Evolutionary conservation across 1,284 basidiomycete species (phyloP).

Genomic region (Ustilago xerochloae): DNA sequence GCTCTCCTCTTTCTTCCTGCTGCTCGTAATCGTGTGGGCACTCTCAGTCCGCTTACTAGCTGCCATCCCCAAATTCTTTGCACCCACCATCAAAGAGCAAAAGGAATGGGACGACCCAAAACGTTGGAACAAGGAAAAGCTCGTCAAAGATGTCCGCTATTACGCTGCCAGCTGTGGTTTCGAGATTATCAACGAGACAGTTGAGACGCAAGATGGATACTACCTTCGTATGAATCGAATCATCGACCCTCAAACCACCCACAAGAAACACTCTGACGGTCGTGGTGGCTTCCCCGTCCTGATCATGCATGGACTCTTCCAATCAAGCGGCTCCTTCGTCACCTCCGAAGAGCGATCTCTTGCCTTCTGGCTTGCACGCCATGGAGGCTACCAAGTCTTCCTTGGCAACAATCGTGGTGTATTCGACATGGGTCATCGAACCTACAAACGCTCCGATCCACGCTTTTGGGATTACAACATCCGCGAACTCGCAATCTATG

Average conservation of each 20-base stretch:
- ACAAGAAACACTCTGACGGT: slow-evolving; percentile 69
- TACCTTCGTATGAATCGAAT: slow-evolving; percentile 73
- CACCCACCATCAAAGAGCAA: slow-evolving; percentile 17
- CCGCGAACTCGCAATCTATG: slow-evolving; percentile 75
- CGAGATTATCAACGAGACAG: slow-evolving; percentile 73
- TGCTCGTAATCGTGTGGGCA: slow-evolving; percentile 69
- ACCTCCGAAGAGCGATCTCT: slow-evolving; percentile 75
- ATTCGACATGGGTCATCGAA: slow-evolving; percentile 75
- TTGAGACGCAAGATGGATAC: slow-evolving; percentile 75
- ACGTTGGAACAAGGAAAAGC: slow-evolving; percentile 71
- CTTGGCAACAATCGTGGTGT: slow-evolving; percentile 75
- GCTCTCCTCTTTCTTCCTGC: slow-evolving; percentile 72
- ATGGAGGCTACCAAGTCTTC: slow-evolving; percentile 74
- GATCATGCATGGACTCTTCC: slow-evolving; percentile 75
- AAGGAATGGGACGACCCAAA: slow-evolving; percentile 72
- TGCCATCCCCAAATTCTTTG: slow-evolving; percentile 44
- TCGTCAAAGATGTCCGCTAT: slow-evolving; percentile 73
- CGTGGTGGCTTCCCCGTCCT: slow-evolving; percentile 74
- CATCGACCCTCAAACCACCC: slow-evolving; percentile 70
- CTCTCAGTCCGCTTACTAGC: slow-evolving; percentile 55
- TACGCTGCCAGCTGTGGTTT: slow-evolving; percentile 74
- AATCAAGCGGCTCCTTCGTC: slow-evolving; percentile 75
- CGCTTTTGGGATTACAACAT: slow-evolving; percentile 78
- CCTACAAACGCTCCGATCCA: slow-evolving; percentile 72
- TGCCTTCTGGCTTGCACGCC: slow-evolving; percentile 75